These are phyloP conservation scores for Erysimum pusillum DNA, from an alignment of 441 rosid genomes.

Conservation along the genomic window DNA sequence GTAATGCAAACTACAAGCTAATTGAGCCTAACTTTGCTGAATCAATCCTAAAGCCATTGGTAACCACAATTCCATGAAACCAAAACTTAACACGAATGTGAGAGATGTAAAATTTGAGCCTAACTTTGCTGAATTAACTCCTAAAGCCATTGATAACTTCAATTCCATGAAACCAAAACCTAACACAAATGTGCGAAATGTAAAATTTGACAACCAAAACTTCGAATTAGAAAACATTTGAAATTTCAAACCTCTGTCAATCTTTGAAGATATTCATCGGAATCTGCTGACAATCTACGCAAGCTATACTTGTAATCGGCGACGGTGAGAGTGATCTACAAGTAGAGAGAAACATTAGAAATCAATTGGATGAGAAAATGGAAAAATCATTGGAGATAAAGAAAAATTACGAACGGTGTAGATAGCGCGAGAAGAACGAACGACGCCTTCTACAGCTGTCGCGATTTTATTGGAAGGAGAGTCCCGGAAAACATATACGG, in stretches of 20 bases:
- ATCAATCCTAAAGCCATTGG: not conserved
- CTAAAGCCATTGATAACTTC: not conserved
- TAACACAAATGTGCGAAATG: not conserved
- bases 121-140: not conserved
- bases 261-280: conserved; percentile 62
- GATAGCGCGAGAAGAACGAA: conserved; percentile 80
- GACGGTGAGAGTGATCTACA: conserved; percentile 66
- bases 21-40: not conserved
- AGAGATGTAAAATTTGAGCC: not conserved
- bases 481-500: conserved; percentile 38
- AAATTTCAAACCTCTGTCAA: conserved; percentile 66
- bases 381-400: not conserved
- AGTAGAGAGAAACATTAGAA: conserved; percentile 7
- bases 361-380: not conserved
- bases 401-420: conserved; percentile 54
- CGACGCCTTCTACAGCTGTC: conserved; percentile 54
- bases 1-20: not conserved
- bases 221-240: not conserved
- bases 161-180: not conserved
- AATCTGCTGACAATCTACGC: conserved; percentile 51
- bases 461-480: conserved; percentile 44
- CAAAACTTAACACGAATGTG: not conserved
- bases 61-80: not conserved
- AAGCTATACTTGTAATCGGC: conserved; percentile 79
- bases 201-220: not conserved